Evolutionary conservation across 2,329 filamentous ascomycete species (phyloP).

Genomic region (Colletotrichum siamense): DNA sequence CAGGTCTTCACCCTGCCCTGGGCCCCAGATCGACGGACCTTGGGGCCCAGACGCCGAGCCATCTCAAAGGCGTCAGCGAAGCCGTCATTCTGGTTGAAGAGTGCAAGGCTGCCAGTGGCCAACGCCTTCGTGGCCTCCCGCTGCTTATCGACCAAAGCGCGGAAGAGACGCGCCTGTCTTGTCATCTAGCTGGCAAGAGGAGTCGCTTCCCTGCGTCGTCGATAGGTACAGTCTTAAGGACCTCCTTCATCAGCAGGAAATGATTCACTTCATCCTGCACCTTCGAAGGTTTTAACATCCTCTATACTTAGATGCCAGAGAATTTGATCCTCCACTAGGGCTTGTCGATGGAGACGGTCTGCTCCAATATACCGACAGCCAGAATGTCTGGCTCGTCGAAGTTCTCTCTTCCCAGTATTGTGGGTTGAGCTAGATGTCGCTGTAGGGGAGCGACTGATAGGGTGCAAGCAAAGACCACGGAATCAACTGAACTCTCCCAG

Average conservation of each 20-base stretch:
- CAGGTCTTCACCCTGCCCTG: background rate
- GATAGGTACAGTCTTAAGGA: background rate
- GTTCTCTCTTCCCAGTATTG: background rate
- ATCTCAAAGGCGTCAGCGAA: background rate
- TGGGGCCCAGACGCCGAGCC: background rate
- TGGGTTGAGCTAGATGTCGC: background rate
- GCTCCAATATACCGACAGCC: background rate
- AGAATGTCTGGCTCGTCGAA: background rate
- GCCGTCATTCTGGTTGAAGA: background rate
- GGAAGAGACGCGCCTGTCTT: background rate
- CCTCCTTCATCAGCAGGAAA: background rate
- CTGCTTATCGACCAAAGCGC: background rate
- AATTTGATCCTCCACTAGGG: background rate
- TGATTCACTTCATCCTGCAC: background rate
- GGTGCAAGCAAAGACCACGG: background rate
- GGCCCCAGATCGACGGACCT: background rate
- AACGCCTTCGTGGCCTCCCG: background rate
- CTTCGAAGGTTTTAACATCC: background rate
- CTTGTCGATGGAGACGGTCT: background rate
- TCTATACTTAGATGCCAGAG: background rate
- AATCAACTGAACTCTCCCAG: background rate
- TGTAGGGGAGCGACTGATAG: background rate
- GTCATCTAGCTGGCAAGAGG: background rate
- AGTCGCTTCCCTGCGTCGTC: background rate
- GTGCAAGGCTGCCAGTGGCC: background rate